Evolutionary conservation across 2,329 filamentous ascomycete genomes (phyloP).

Genomic region (Colletotrichum chrysophilum): DNA sequence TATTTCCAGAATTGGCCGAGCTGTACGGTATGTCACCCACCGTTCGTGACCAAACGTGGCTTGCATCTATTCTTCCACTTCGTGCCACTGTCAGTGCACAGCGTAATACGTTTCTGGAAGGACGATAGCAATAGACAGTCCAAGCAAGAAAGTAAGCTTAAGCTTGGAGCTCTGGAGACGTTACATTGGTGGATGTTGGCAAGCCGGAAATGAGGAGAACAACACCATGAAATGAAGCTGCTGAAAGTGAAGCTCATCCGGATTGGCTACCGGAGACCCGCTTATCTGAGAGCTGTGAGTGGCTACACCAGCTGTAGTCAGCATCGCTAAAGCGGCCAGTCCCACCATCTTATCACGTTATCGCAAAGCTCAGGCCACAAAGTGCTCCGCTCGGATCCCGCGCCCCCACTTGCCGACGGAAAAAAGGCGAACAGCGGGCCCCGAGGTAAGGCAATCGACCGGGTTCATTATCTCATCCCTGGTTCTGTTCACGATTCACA

Average conservation of each 20-base stretch:
- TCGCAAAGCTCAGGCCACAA: not conserved
- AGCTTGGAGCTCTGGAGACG: not conserved
- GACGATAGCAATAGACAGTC: not conserved
- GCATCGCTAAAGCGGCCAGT: not conserved
- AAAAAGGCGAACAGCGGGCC: not conserved
- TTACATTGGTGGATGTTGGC: not conserved
- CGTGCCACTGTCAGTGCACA: not conserved
- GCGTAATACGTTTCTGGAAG: not conserved
- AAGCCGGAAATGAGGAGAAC: not conserved
- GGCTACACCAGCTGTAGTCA: not conserved
- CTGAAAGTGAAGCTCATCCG: not conserved
- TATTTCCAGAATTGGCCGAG: not conserved
- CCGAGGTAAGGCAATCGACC: not conserved
- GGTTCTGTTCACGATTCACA: not conserved
- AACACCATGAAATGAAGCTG: not conserved
- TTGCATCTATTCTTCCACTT: not conserved
- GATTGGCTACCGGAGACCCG: not conserved
- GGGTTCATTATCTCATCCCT: not conserved
- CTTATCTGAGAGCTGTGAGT: accelerated
- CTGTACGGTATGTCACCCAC: not conserved
- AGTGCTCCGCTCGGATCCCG: not conserved
- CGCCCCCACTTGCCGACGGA: slow-evolving; percentile 1
- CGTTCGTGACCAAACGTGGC: not conserved
- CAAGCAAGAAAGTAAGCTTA: not conserved
- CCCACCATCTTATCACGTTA: slow-evolving; percentile 3